Evolutionary conservation across 768 basidiomycete genomes (phyloP), one percentile per base, ranked within the genome.

Genomic region (Naganishia onofrii): DNA sequence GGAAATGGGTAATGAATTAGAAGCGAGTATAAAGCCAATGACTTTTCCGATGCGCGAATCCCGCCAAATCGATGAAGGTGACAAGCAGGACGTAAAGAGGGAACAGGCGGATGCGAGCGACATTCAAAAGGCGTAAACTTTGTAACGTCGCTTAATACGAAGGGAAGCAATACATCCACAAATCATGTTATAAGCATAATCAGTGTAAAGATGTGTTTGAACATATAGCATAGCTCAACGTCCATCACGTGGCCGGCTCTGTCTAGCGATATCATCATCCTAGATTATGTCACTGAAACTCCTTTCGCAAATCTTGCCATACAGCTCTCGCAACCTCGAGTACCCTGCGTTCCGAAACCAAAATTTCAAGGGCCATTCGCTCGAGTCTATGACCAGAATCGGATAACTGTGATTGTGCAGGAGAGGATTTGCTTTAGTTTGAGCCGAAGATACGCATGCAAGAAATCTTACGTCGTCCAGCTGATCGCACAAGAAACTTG

Each of bases 331-430:
- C 58, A 12, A 64, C 66, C n/a, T 71, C 70, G 31, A 71, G 46
- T 0, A 71, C 66, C 21, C 48, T 57, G 26, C 66, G 32, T 55
- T 71, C 70, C 48, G 58, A 42, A 42, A 71, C 53, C 32, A 71
- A 21, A n/a, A 71, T 42, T 28, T 48, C 56, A 15, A 71, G 26
- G 0, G 70, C 66, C 66, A 64, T 67, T 28, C 58, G 31, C 31
- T 46, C 26, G 15, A 69, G 57, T 10, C 55, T 23, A 5, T 38
- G 34, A 19, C 26, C 21, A 26, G 9, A 12, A 17, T 36, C 53
- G 26, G 64, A 38, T n/a, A 70, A 64, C 51, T 53, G 28, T 44
- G 34, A 19, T n/a, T 1, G 12, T 23, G 28, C 23, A 31, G 34
- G 15, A 28, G 0, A 31, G 19, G 36, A 26, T 34, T 44, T 48